Evolutionary conservation across 2,329 filamentous ascomycete species (phyloP), one percentile per base, ranked within the genome.

Genomic region (Magnaporthales sp.): DNA sequence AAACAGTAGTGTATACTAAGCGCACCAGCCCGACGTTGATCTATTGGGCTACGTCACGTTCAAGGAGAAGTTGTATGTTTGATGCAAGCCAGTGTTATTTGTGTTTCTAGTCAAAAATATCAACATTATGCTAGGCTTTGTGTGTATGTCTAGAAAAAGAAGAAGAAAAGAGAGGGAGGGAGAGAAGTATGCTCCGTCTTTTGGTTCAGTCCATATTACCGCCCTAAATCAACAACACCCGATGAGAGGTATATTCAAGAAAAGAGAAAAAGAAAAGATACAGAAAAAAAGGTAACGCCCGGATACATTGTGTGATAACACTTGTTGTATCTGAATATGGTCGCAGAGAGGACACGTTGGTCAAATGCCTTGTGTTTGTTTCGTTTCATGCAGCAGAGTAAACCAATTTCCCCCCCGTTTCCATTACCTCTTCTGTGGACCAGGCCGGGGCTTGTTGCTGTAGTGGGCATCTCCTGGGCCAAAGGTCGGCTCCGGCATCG

Each of bases 381-480:
- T 51, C 9, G 13, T n/a, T 51, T n/a, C 38, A n/a, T 51, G 38
- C 38, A 51, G 5, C 15, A 51, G 15, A 51, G n/a, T 51, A n/a
- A 13, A 51, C 38, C 38, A 19, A 15, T 51, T 9, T 46, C 32
- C 38, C 19, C n/a, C n/a, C 11, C 38, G n/a, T 38, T 15, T 4
- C 4, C 11, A 60, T 60, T 8, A 60, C 56, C 56, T 60, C 13
- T 60, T 27, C 24, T 60, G 56, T 19, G 11, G 22, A 15, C 24
- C 56, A 15, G 56, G 24, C 9, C 56, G 56, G 15, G 10, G 11
- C 56, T 60, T 60, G 68, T 79, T 80, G 61, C 73, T 67, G 66
- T 78, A 75, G 77, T 70, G 30, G 30, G 66, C 1, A 65, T 67
- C 58, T 76, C 75, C 75, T 0, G 76, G 74, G 5, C 76, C 73